phyloP scores from a whole-genome alignment of 345 rosid species.

The Lumnitzera racemosa region DNA sequence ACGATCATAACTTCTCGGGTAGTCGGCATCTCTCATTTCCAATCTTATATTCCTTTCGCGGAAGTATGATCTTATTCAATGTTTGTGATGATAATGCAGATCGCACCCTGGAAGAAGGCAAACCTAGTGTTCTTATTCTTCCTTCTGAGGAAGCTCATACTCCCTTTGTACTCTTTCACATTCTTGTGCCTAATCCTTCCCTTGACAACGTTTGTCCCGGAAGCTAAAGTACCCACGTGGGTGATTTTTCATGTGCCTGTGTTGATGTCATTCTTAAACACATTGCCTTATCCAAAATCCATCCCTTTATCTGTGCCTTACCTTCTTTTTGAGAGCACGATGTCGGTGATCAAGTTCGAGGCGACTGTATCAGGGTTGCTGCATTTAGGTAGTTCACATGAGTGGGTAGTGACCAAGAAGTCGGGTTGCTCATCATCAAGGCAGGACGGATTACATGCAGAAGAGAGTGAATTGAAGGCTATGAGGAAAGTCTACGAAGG shows the following conservation, averaged over 20 bases:
- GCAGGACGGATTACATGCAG: slow-evolving; percentile 1
- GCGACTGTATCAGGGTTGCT: slow-evolving; percentile 10
- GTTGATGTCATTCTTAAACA: slow-evolving; percentile 8
- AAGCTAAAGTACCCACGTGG: slow-evolving; percentile 13
- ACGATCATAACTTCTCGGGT: slow-evolving; percentile 11
- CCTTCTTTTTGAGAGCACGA: slow-evolving; percentile 16
- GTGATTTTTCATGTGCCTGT: slow-evolving; percentile 12
- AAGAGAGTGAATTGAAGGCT: slow-evolving; percentile 10
- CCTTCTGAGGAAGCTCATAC: slow-evolving; percentile 16
- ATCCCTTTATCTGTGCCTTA: slow-evolving; percentile 8
- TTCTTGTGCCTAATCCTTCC: slow-evolving; percentile 17
- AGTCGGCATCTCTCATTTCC: not conserved
- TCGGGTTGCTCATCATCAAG: slow-evolving; percentile 1
- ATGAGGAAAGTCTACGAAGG: not conserved
- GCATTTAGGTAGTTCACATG: slow-evolving; percentile 8
- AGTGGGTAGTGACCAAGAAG: slow-evolving; percentile 19
- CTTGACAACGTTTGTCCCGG: slow-evolving; percentile 6
- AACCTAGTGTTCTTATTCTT: slow-evolving; percentile 19
- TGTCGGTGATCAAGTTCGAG: slow-evolving; percentile 12
- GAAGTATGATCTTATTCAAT: not conserved
- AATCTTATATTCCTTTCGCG: not conserved
- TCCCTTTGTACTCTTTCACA: slow-evolving; percentile 11
- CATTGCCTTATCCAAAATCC: slow-evolving; percentile 10
- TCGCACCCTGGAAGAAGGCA: slow-evolving; percentile 17
- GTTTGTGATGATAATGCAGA: slow-evolving; percentile 6